Percentiles rank a stretch among this genome's conserved stretches.
These are phyloP conservation scores for Medicago truncatula DNA, from an alignment of 306 rosid species.

Conservation along the genomic window MtrunA17r5.0-ANR NC_053042.1:40977001-40977500, in stretches of 20 bases:
- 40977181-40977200: not conserved
- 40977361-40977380: slow-evolving; percentile 7
- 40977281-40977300: slow-evolving; percentile 3
- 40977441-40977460: not conserved
- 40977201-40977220: not conserved
- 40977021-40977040: slow-evolving; percentile 12
- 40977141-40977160: not conserved
- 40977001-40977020: slow-evolving; percentile 9
- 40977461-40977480: slow-evolving; percentile 10
- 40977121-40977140: slow-evolving; percentile 8
- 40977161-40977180: slow-evolving; percentile 20
- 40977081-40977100: not conserved
- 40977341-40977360: not conserved
- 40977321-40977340: too few relatives aligned
- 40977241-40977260: not conserved
- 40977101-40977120: not conserved
- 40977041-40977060: slow-evolving; percentile 3
- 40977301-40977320: not conserved
- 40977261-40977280: not conserved
- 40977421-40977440: not conserved
- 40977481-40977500: too few relatives aligned
- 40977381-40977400: slow-evolving; percentile 17
- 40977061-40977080: not conserved
- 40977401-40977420: slow-evolving; percentile 6
- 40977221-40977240: not conserved